Evolutionary conservation across 129 eudicot genomes (phyloP).

Genomic region (Cynara cardunculus): DNA sequence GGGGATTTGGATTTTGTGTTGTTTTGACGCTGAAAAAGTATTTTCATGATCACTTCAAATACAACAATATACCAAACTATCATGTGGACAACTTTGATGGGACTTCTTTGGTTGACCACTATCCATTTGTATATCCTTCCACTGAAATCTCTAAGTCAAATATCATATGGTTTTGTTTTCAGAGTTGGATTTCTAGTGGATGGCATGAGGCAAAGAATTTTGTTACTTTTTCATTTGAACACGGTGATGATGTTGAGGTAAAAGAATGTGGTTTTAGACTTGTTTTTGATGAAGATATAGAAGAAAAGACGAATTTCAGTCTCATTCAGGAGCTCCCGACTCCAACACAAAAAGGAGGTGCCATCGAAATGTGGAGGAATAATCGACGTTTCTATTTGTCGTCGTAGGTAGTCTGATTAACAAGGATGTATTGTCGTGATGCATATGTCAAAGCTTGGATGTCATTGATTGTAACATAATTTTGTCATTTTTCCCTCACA

Average conservation of each 20-base stretch:
- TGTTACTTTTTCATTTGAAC: not conserved
- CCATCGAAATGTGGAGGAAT: not conserved
- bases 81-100: not conserved
- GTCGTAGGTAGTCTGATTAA: no score
- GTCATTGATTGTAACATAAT: no score
- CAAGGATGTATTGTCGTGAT: no score
- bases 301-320: no score
- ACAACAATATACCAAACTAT: not conserved
- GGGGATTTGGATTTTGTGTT: constrained; percentile 15
- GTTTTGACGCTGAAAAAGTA: not conserved
- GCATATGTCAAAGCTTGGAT: no score
- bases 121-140: no score
- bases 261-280: constrained; percentile 17
- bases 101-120: not conserved
- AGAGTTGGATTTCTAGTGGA: no score
- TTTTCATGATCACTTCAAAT: not conserved
- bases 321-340: not conserved
- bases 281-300: not conserved
- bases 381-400: no score
- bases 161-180: not conserved
- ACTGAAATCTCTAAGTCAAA: not conserved
- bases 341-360: constrained; percentile 11
- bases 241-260: not conserved
- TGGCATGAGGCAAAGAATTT: not conserved
- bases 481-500: no score